These are phyloP conservation scores for Selaginella moellendorffii DNA, from an alignment of 75 land plant genomes.

Conservation along the genomic window DNA sequence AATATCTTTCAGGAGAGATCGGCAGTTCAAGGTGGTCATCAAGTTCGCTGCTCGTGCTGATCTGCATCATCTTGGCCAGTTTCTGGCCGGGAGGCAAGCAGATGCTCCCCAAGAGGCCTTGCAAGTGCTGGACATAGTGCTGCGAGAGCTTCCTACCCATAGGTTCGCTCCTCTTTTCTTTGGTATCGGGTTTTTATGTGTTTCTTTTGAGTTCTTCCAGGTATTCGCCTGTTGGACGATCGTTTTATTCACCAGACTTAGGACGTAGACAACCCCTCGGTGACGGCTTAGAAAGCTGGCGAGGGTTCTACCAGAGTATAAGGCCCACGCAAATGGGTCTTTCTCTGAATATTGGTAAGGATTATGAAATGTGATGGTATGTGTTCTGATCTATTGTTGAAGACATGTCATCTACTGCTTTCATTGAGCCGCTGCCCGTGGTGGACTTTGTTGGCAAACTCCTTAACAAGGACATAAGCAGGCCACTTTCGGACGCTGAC, in stretches of 20 bases:
- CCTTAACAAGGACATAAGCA: constrained; percentile 46
- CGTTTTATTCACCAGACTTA: constrained; percentile 82
- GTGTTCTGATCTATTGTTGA: constrained; percentile 5
- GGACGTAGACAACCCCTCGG: constrained; percentile 65
- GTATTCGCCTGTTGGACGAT: constrained; percentile 87
- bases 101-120: constrained; percentile 98
- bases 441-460: constrained; percentile 64
- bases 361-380: too few relatives aligned
- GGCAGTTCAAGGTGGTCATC: constrained; percentile 70
- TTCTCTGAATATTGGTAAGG: constrained; percentile 90
- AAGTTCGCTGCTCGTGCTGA: constrained; percentile 84
- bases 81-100: constrained; percentile 70
- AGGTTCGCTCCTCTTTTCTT: too few relatives aligned
- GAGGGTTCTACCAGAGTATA: constrained; percentile 95
- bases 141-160: constrained; percentile 82
- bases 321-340: constrained; percentile 97
- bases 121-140: constrained; percentile 87
- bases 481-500: constrained; percentile 64
- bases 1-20: constrained; percentile 41
- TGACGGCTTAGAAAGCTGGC: constrained; percentile 93
- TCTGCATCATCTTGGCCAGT: constrained; percentile 77
- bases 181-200: too few relatives aligned
- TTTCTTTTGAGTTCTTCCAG: constrained; percentile 21
- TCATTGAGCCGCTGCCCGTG: constrained; percentile 80
- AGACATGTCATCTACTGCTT: constrained; percentile 90